A percentile compares a stretch with the other conserved stretches of the same genome.
Conservation (phyloP, 768 basidiomycete species). For the Podaxis sp. region DNA sequence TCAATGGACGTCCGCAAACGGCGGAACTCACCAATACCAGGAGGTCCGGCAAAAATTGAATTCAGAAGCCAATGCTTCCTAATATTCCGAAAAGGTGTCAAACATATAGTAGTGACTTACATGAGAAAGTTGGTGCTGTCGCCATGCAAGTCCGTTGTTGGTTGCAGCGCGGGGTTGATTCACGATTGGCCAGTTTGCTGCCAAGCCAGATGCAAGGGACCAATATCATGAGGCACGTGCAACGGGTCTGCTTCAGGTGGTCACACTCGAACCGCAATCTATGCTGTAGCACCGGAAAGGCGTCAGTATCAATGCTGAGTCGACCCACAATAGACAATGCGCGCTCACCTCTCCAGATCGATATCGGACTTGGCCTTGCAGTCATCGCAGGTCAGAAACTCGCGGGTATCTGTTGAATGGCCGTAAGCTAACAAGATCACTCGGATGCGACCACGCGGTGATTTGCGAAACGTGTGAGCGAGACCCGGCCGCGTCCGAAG, state of each 20-base stretch:
- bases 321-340: not conserved
- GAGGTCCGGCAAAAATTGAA: not conserved
- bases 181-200: not conserved
- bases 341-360: not conserved
- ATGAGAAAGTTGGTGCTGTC: not conserved
- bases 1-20: not conserved
- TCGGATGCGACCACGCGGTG: not conserved
- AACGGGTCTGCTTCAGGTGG: not conserved
- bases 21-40: not conserved
- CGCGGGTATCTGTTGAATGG: not conserved
- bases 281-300: not conserved
- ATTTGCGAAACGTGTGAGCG: not conserved
- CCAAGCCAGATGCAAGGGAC: not conserved
- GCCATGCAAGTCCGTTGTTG: not conserved
- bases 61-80: not conserved
- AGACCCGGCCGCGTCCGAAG: not conserved
- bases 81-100: not conserved
- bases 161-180: not conserved
- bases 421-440: not conserved
- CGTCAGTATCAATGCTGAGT: not conserved
- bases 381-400: not conserved
- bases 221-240: not conserved
- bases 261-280: not conserved
- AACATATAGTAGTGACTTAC: not conserved
- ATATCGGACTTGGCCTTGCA: not conserved